These are phyloP conservation scores for Favolaschia claudopus DNA, from an alignment of 768 basidiomycete genomes.

Conservation along the genomic window DNA sequence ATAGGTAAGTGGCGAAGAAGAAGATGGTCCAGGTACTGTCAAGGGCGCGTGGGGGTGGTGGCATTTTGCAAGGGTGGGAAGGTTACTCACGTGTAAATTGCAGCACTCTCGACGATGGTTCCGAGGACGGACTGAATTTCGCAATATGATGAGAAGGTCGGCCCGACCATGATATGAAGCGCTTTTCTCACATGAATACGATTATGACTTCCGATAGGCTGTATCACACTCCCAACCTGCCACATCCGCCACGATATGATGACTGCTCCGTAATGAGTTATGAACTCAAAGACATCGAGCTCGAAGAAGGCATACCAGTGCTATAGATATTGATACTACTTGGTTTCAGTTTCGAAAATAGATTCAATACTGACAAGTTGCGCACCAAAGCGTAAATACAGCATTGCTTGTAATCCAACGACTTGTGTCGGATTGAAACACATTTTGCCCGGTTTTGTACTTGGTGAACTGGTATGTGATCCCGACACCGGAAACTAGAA, in stretches of 20 bases:
- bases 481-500: conserved; percentile 20
- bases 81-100: neutral
- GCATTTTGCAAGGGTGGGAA: neutral
- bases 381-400: conserved; percentile 23
- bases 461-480: conserved; percentile 23
- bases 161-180: neutral
- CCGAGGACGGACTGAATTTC: neutral
- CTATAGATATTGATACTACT: neutral
- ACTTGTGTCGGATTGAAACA: conserved; percentile 14
- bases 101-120: neutral
- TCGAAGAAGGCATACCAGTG: neutral
- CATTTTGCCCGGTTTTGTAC: conserved; percentile 1
- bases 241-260: neutral
- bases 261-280: too few relatives aligned
- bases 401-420: conserved; percentile 25
- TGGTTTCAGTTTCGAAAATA: neutral
- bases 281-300: neutral
- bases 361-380: too few relatives aligned
- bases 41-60: too few relatives aligned
- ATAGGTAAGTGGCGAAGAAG: conserved; percentile 20
- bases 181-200: neutral
- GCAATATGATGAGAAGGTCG: too few relatives aligned
- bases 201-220: neutral
- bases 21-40: conserved; percentile 29
- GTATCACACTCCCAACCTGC: neutral